phyloP scores from a whole-genome alignment of 352 stramenopile species.

The Globisporangium cylindrosporum region DNA sequence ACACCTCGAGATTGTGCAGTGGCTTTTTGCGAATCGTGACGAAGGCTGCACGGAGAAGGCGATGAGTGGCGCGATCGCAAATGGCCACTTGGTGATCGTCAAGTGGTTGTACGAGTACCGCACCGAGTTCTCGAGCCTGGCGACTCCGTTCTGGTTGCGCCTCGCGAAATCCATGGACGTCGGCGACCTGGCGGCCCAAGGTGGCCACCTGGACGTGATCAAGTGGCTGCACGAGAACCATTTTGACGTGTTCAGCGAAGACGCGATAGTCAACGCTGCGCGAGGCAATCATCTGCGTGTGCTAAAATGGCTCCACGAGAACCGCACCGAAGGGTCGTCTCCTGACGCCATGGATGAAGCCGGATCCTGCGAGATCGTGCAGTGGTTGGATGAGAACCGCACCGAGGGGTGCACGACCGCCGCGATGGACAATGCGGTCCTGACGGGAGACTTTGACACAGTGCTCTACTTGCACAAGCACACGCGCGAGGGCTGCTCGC shows the following conservation, averaged over 20 bases:
- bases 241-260: not conserved
- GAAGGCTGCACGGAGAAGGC: conserved; percentile 16
- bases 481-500: not conserved
- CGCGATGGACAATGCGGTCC: conserved; percentile 10
- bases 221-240: conserved; percentile 1
- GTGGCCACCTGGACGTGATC: not conserved
- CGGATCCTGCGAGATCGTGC: not conserved
- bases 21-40: conserved; percentile 16
- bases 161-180: conserved; percentile 1
- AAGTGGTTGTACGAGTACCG: conserved; percentile 22
- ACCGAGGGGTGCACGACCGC: not conserved
- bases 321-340: not conserved
- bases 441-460: conserved; percentile 3
- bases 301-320: not conserved
- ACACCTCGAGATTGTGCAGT: conserved; percentile 25
- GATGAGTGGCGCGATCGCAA: conserved; percentile 21
- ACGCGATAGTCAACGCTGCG: not conserved
- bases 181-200: not conserved
- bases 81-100: conserved; percentile 21
- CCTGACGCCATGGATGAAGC: conserved; percentile 1
- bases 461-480: conserved; percentile 2
- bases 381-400: not conserved
- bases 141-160: not conserved
- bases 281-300: not conserved
- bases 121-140: not conserved